These are phyloP conservation scores for Aspergillus sparsus DNA, from an alignment of 495 filamentous ascomycete genomes.

Conservation along the genomic window DNA sequence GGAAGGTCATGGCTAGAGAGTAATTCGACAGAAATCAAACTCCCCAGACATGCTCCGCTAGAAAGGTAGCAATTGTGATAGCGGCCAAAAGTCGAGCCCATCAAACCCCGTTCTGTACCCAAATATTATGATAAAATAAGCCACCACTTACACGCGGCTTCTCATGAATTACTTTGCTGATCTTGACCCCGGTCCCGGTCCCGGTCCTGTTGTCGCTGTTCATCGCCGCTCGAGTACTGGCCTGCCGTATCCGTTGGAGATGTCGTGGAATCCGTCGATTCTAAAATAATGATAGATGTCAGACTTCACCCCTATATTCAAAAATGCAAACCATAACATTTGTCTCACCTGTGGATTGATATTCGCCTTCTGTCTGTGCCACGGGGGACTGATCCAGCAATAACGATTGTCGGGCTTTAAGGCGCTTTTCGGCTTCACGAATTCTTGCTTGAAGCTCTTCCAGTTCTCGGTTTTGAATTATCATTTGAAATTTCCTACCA, in stretches of 20 bases:
- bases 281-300: slow-evolving; percentile 14
- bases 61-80: slow-evolving; percentile 19
- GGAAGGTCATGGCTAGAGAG: slow-evolving; percentile 17
- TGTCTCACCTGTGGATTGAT: slow-evolving; percentile 28
- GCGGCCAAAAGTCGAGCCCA: slow-evolving; percentile 20
- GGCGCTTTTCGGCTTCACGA: slow-evolving; percentile 78
- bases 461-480: slow-evolving; percentile 74
- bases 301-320: not conserved
- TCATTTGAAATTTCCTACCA: slow-evolving; percentile 67
- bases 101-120: slow-evolving; percentile 21
- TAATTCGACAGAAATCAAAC: slow-evolving; percentile 24
- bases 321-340: not conserved
- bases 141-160: slow-evolving; percentile 16
- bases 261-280: slow-evolving; percentile 23
- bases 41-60: slow-evolving; percentile 24
- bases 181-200: slow-evolving; percentile 12
- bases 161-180: slow-evolving; percentile 25
- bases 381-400: slow-evolving; percentile 11
- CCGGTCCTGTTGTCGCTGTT: slow-evolving; percentile 19
- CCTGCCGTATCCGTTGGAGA: slow-evolving; percentile 27
- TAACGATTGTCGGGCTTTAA: slow-evolving; percentile 54
- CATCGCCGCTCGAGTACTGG: slow-evolving; percentile 31
- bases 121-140: slow-evolving; percentile 20
- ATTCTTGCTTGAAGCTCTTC: slow-evolving; percentile 82
- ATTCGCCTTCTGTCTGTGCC: slow-evolving; percentile 20